A percentile compares a stretch with the other conserved stretches of the same genome.
Conservation (phyloP, 2,329 filamentous ascomycete genomes). For the Penicillium hordei region DNA sequence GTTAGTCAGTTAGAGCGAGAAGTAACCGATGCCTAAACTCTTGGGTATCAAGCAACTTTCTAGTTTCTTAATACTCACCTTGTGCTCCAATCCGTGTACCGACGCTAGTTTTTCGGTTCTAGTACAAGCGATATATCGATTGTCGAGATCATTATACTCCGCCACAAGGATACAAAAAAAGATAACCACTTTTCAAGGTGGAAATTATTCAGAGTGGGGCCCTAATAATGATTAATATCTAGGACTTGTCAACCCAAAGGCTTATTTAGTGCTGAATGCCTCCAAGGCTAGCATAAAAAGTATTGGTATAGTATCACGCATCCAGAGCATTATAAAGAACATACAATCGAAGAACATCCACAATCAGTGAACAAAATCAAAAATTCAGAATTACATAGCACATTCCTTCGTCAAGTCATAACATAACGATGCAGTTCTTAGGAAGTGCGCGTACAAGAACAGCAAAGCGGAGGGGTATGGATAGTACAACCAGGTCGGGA, state of each 20-base stretch:
- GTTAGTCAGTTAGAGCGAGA: too few species aligned
- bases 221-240: background rate
- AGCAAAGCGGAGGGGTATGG: conserved; percentile 2
- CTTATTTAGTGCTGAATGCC: background rate
- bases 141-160: background rate
- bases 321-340: background rate
- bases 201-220: background rate
- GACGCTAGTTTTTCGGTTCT: background rate
- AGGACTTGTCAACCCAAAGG: background rate
- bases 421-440: conserved; percentile 8
- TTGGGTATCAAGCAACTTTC: too few species aligned
- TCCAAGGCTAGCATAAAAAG: background rate
- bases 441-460: background rate
- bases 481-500: background rate
- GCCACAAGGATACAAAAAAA: background rate
- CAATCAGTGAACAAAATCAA: conserved; percentile 4
- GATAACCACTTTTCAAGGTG: too few species aligned
- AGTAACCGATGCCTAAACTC: too few species aligned
- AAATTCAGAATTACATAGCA: conserved; percentile 17
- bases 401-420: conserved; percentile 27
- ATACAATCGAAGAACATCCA: background rate
- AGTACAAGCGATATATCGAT: background rate
- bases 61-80: too few species aligned
- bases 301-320: background rate
- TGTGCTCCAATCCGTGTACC: too few species aligned